A percentile compares a stretch with the other conserved stretches of the same genome.
Evolutionary conservation across 495 filamentous ascomycete species (phyloP).

Genomic region (Penicillium waksmanii): DNA sequence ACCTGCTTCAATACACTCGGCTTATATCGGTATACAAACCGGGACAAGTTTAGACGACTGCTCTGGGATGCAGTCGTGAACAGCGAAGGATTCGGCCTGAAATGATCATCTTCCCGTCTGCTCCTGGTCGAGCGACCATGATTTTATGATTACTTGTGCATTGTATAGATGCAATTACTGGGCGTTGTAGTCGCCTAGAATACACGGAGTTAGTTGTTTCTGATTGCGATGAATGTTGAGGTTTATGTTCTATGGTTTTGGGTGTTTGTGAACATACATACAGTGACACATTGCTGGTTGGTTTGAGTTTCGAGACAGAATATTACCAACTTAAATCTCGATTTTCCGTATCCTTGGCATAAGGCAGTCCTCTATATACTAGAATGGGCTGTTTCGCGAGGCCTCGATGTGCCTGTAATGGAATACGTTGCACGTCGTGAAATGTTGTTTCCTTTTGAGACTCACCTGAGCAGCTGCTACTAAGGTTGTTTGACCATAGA

Average conservation of each 20-base stretch:
- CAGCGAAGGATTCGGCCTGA: constrained; percentile 94
- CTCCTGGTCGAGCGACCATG: constrained; percentile 8
- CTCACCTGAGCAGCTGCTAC: too few species aligned
- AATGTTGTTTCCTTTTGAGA: too few species aligned
- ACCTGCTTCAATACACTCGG: constrained; percentile 91
- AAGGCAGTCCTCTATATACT: background rate
- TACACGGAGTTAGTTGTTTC: background rate
- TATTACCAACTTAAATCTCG: background rate
- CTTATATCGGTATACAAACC: constrained; percentile 70
- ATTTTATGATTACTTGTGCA: constrained; percentile 6
- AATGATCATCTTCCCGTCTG: constrained; percentile 48
- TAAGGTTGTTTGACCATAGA: too few species aligned
- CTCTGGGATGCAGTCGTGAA: constrained; percentile 87
- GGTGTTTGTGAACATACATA: constrained; percentile 1
- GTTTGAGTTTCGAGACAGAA: background rate
- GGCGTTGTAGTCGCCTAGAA: background rate
- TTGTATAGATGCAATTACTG: constrained; percentile 1
- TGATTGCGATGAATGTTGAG: background rate
- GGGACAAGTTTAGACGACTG: constrained; percentile 67
- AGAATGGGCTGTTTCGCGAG: background rate
- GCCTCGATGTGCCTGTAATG: background rate
- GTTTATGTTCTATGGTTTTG: background rate
- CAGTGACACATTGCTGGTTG: background rate
- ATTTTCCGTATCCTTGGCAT: background rate
- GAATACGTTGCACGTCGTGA: too few species aligned